Base-by-base conservation (phyloP, 2,329 filamentous ascomycete species). In the Graphilbum fragrans region DNA sequence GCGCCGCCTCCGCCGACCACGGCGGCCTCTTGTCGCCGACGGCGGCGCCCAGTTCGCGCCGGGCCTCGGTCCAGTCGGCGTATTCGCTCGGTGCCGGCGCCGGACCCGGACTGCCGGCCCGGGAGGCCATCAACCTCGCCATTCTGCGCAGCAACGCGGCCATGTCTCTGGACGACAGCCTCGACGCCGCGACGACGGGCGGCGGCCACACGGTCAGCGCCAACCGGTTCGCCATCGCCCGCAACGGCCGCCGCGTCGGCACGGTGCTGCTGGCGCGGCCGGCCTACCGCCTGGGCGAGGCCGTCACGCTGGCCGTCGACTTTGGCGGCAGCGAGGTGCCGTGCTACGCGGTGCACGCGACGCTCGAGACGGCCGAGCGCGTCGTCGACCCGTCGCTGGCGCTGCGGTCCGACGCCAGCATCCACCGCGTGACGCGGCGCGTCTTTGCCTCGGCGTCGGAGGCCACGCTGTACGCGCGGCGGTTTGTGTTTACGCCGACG, bases 221-320 rank as follows among this genome's bases (percentile, higher is more conserved):
- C n/a, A 95, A 94, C 53, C 80, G 87, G 32, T 98, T 96, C 57
- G 88, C 94, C 56, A 96, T 98, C 56, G 82, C 90, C 12, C 82
- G 90, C 14, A 88, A 87, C 53, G 88, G 88, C n/a, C 80, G 80
- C 42, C 80, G 80, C n/a, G 88, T 98, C 12, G 90, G 85, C 3
- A 86, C 93, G 6, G 77, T 98, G 42, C 87, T 88, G 62, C 72
- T 98, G 25, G 83, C 88, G 5, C 79, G 92, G 10, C 86, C 92
- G 0, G 80, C 88, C 1, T 95, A 93, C 63, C 75, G 88, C 35
- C 69, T 98, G 1, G 92, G 92, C 44, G 92, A 98, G 59, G 80
- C 82, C 0, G 77, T 96, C 35, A 85, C 79, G 12, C 81, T 86
- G 50, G 82, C 80, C 1, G 75, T 98, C 45, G 88, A 96, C 59